These are phyloP conservation scores for Chaetoscypha palmicola DNA, from an alignment of 2,329 filamentous ascomycete species.

Conservation along the genomic window DNA sequence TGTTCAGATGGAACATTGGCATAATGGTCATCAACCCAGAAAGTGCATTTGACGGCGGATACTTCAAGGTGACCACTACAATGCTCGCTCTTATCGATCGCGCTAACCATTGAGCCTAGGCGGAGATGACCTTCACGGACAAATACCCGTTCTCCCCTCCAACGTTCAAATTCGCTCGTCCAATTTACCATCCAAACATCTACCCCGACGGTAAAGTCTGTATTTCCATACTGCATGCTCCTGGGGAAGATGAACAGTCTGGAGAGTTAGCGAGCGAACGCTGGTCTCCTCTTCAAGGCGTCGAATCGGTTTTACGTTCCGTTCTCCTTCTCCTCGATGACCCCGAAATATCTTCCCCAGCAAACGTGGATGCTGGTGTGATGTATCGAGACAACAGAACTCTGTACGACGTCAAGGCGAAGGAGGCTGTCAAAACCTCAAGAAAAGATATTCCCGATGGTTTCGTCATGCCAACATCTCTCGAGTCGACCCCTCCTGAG, in stretches of 20 bases:
- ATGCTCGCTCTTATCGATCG: neutral
- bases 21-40: constrained; percentile 91
- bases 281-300: constrained; percentile 89
- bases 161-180: constrained; percentile 74
- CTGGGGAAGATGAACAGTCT: constrained; percentile 87
- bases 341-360: constrained; percentile 85
- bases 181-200: constrained; percentile 89
- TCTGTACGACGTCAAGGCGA: constrained; percentile 63
- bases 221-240: constrained; percentile 91
- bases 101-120: constrained; percentile 37
- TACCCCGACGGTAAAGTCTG: constrained; percentile 86
- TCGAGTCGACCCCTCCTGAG: constrained; percentile 53
- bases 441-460: constrained; percentile 73
- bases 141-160: constrained; percentile 90
- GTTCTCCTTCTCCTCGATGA: constrained; percentile 89
- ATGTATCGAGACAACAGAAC: constrained; percentile 68
- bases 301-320: constrained; percentile 89
- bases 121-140: constrained; percentile 76
- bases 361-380: constrained; percentile 89
- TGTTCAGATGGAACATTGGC: constrained; percentile 81
- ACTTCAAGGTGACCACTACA: constrained; percentile 57
- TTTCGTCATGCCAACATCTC: constrained; percentile 73
- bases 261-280: constrained; percentile 85
- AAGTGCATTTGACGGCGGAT: constrained; percentile 86
- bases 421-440: constrained; percentile 62